phyloP scores from a whole-genome alignment of 495 filamentous ascomycete species.

The Penicillium maclennaniae region DNA sequence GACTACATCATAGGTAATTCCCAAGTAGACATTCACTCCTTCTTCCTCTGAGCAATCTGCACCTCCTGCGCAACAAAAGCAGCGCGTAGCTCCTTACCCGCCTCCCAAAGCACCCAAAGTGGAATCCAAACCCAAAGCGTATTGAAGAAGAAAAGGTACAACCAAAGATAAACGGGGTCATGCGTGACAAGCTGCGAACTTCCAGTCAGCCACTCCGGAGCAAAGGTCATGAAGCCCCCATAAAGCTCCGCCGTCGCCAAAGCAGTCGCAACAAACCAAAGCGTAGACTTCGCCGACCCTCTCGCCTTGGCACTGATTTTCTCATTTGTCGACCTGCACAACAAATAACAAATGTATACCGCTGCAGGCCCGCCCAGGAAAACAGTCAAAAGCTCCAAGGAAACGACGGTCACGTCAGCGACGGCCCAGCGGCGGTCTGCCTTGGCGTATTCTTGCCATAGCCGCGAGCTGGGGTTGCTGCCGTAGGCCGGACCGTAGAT shows the following conservation, averaged over 20 bases:
- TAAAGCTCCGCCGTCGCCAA: conserved; percentile 94
- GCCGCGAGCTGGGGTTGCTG: conserved; percentile 54
- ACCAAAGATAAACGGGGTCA: conserved; percentile 82
- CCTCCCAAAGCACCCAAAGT: conserved; percentile 68
- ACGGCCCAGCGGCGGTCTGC: conserved; percentile 81
- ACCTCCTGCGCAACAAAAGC: conserved; percentile 46
- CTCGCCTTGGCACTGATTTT: conserved; percentile 13
- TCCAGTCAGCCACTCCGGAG: conserved; percentile 84
- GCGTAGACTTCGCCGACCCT: conserved; percentile 47
- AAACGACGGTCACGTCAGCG: conserved; percentile 73
- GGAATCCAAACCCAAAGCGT: conserved; percentile 83
- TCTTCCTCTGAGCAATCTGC: conserved; percentile 9
- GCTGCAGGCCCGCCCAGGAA: conserved; percentile 71
- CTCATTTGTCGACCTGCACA: conserved; percentile 36
- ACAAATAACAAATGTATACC: conserved; percentile 62
- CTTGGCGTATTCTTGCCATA: conserved; percentile 93
- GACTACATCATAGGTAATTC: neutral
- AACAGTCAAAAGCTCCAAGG: conserved; percentile 83
- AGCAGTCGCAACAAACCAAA: conserved; percentile 66
- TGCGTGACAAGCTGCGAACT: conserved; percentile 71
- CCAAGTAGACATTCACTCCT: conserved; percentile 4
- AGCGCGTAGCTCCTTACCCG: conserved; percentile 53
- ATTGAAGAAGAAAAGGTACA: conserved; percentile 92
- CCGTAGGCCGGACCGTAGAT: conserved; percentile 74
- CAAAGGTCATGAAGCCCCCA: conserved; percentile 96